A percentile compares a stretch with the other conserved stretches of the same genome.
These are phyloP conservation scores for Solanum gandarillasii DNA, from an alignment of 257 asterid species.

Conservation along the genomic window DNA sequence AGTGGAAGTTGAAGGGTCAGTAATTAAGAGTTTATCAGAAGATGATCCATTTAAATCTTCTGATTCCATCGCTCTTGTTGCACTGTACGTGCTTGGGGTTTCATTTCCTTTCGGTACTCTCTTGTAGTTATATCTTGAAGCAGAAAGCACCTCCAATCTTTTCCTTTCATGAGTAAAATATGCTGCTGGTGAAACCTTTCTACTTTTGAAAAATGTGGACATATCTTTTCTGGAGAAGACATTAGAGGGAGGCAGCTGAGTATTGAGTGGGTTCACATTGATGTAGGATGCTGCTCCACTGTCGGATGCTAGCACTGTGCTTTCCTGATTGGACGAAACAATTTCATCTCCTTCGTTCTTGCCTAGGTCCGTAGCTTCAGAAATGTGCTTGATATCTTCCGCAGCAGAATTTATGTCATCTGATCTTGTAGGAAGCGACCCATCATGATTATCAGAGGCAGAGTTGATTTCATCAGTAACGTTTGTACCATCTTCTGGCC, in stretches of 20 bases:
- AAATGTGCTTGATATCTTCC: constrained; percentile 15
- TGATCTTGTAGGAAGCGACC: constrained; percentile 10
- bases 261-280: constrained; percentile 62
- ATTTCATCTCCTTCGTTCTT: constrained; percentile 13
- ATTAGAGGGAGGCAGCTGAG: constrained; percentile 74
- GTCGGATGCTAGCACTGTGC: constrained; percentile 8
- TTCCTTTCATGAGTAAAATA: constrained; percentile 49
- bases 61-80: constrained; percentile 17
- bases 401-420: constrained; percentile 13
- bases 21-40: constrained; percentile 14
- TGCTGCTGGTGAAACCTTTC: constrained; percentile 53
- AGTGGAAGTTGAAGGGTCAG: constrained; percentile 13
- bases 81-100: constrained; percentile 16
- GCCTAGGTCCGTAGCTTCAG: constrained; percentile 15
- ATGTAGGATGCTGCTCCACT: constrained; percentile 18
- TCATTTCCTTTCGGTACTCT: constrained; percentile 12
- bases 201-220: constrained; percentile 53
- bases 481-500: constrained; percentile 14
- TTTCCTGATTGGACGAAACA: constrained; percentile 8
- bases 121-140: background rate
- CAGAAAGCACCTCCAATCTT: constrained; percentile 28
- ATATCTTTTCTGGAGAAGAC: constrained; percentile 75
- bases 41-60: constrained; percentile 29
- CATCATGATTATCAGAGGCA: constrained; percentile 17
- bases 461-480: background rate